Base-by-base conservation (phyloP, 2,329 filamentous ascomycete genomes). In the Fusarium incarnatum region DNA sequence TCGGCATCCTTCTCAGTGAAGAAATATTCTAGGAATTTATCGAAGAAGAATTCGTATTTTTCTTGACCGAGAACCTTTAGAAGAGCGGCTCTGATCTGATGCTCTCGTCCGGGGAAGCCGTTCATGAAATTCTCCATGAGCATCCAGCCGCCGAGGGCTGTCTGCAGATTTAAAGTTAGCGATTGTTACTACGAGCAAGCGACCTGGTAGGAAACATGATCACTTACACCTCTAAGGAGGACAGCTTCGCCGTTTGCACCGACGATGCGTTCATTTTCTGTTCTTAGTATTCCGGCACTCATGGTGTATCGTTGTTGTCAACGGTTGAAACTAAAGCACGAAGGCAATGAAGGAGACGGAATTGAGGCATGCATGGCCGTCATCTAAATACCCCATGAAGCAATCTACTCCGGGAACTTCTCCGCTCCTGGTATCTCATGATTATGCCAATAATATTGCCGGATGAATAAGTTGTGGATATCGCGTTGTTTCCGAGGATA, bases 81-180 rank as follows among this genome's bases (percentile, higher is more conserved):
- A 75, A 90, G 83, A 1, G 86, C 83, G 6, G 81, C 81, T 18
- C 86, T 83, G 62, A 87, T 84, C 64, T 89, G 82, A 28, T 80
- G 80, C 75, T 89, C 88, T 54, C 86, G 84, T 16, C 86, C 88
- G 7, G 87, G 82, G 62, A 85, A 89, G 18, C 88, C 88, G 2
- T 85, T 88, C 71, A 89, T 89, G 80, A 89, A 89, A 72, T 88
- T 89, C 75, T 88, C 86, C 84, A 87, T 87, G n/a, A 76, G 70
- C 70, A 78, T 75, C 70, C 73, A 75, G 8, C 77, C 77, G 5
- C 77, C 77, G 5, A 74, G 62, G 10, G 75, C 75, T 15, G 74
- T 69, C 73, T 74, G 13, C 1, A 1, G 16, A 2, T 4, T 23
- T 0, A 3, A 4, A 18, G 12, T 7, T 3, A 23, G 23, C 23